Evolutionary conservation across 176 grass and related monocot species (phyloP).

Genomic region (Musa schizocarpa): DNA sequence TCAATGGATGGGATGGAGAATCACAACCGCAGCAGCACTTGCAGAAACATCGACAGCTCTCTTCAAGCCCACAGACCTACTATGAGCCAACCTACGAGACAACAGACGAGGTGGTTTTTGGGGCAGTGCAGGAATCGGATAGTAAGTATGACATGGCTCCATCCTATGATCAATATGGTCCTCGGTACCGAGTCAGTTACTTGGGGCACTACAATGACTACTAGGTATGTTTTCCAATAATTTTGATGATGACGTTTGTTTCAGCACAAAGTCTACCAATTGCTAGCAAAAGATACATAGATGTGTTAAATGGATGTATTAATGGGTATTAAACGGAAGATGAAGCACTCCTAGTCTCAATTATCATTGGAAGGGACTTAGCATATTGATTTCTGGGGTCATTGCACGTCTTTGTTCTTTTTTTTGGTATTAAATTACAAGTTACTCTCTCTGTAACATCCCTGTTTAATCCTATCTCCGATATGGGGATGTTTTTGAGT

Average conservation of each 20-base stretch:
- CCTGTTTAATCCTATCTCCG: no score
- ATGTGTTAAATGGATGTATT: neutral
- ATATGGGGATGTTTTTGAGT: no score
- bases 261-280: neutral
- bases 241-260: neutral
- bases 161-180: constrained; percentile 6
- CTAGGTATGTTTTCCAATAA: neutral
- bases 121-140: constrained; percentile 8
- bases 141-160: neutral
- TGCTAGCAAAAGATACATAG: neutral
- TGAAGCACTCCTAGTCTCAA: no score
- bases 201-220: neutral
- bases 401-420: no score
- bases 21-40: neutral
- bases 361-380: no score
- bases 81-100: constrained; percentile 2
- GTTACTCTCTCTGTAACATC: no score
- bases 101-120: neutral
- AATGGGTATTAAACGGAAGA: no score
- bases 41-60: constrained; percentile 1
- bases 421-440: no score
- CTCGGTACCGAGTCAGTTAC: no score
- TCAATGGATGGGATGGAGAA: constrained; percentile 8
- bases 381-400: no score
- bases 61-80: neutral